Percentiles rank a stretch among this genome's conserved stretches.
Evolutionary conservation across 2,329 filamentous ascomycete genomes (phyloP).

Genomic region (Leptoxyphium fumago): DNA sequence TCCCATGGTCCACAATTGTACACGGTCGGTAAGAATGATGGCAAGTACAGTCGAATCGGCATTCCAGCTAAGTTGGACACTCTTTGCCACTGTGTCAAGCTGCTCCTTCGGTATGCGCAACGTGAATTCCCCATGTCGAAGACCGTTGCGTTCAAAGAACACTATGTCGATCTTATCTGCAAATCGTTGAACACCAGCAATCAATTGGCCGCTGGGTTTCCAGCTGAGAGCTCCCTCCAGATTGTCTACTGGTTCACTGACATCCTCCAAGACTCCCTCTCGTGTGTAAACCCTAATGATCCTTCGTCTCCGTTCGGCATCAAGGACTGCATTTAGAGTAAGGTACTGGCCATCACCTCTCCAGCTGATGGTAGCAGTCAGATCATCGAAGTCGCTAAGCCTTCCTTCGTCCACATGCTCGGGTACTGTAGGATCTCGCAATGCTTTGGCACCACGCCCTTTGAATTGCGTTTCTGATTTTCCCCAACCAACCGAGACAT

Average conservation of each 20-base stretch:
- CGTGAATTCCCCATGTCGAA: slow-evolving; percentile 90
- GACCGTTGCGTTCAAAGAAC: slow-evolving; percentile 94
- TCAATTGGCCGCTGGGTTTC: slow-evolving; percentile 78
- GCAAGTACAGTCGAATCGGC: slow-evolving; percentile 81
- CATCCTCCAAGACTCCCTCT: slow-evolving; percentile 80
- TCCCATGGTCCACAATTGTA: slow-evolving; percentile 93
- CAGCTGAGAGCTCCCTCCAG: slow-evolving; percentile 81
- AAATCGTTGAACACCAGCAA: slow-evolving; percentile 71
- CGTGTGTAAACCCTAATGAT: slow-evolving; percentile 81
- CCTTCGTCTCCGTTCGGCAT: slow-evolving; percentile 52
- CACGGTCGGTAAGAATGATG: slow-evolving; percentile 54
- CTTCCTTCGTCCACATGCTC: slow-evolving; percentile 78
- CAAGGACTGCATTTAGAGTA: slow-evolving; percentile 68
- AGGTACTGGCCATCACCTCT: slow-evolving; percentile 86
- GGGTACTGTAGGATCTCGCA: slow-evolving; percentile 87
- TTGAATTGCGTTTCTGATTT: slow-evolving; percentile 98
- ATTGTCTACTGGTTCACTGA: slow-evolving; percentile 85
- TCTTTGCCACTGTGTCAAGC: slow-evolving; percentile 37
- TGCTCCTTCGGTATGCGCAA: slow-evolving; percentile 52
- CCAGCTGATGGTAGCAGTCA: slow-evolving; percentile 66
- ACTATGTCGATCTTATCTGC: slow-evolving; percentile 60
- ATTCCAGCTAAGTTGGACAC: slow-evolving; percentile 70
- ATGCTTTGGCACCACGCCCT: slow-evolving; percentile 55
- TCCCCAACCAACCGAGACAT: slow-evolving; percentile 89
- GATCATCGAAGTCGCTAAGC: slow-evolving; percentile 60